Conservation (phyloP, 495 filamentous ascomycete species). For the Aspergillus cavernicola region DNA sequence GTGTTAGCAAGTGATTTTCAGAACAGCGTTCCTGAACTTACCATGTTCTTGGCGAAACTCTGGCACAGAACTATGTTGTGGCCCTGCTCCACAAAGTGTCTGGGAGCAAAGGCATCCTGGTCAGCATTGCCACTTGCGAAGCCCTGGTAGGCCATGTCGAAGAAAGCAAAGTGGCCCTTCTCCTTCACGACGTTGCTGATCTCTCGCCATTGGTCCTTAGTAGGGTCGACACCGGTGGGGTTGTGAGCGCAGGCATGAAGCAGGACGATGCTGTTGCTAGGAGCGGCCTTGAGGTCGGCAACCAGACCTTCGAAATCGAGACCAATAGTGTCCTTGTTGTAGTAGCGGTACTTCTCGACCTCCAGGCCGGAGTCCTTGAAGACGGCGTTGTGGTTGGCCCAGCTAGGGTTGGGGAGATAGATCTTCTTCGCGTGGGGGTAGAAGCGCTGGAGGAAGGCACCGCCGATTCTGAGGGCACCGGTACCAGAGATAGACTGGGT, state of each 20-base stretch:
- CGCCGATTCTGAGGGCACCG: constrained; percentile 90
- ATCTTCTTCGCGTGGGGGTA: constrained; percentile 88
- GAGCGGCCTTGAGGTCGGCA: constrained; percentile 84
- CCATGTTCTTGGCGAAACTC: constrained; percentile 99
- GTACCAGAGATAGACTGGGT: constrained; percentile 98
- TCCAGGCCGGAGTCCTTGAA: constrained; percentile 90
- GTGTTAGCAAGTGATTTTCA: not conserved
- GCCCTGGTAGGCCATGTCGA: constrained; percentile 99
- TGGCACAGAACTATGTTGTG: constrained; percentile 87
- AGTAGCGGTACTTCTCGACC: constrained; percentile 95
- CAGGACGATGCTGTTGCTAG: constrained; percentile 80
- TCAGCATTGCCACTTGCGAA: constrained; percentile 92
- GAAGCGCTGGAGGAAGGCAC: constrained; percentile 85
- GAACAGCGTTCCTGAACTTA: constrained; percentile 33
- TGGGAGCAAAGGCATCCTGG: constrained; percentile 85
- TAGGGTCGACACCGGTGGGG: constrained; percentile 96
- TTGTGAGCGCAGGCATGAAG: constrained; percentile 99
- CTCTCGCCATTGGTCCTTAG: constrained; percentile 85
- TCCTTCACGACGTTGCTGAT: constrained; percentile 88
- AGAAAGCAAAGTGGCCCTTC: constrained; percentile 90
- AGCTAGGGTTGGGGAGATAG: constrained; percentile 93
- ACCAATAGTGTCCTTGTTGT: constrained; percentile 97
- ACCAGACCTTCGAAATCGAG: constrained; percentile 95
- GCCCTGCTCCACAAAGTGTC: constrained; percentile 88
- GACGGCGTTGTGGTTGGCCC: constrained; percentile 97